These are phyloP conservation scores for Rutstroemia sp. DNA, from an alignment of 2,329 filamentous ascomycete genomes.

Conservation along the genomic window DNA sequence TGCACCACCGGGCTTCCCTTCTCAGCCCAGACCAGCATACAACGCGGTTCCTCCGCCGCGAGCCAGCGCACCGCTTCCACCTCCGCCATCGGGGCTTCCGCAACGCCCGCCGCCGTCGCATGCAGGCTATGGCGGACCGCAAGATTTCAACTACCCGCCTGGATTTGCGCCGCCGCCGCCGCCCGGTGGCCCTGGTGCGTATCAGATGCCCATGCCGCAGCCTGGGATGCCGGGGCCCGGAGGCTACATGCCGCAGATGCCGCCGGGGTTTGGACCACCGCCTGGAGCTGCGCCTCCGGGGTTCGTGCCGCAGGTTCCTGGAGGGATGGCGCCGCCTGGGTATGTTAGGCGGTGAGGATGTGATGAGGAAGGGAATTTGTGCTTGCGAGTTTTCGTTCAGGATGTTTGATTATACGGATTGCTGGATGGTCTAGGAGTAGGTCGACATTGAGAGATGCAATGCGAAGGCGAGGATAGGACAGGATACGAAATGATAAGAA, in stretches of 20 bases:
- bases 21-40: constrained; percentile 21
- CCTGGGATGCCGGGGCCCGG: not conserved
- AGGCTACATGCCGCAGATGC: too few relatives aligned
- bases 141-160: constrained; percentile 43
- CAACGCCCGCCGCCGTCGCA: constrained; percentile 64
- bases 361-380: not conserved
- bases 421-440: not conserved
- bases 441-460: not conserved
- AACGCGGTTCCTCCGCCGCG: constrained; percentile 28
- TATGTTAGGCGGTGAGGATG: constrained; percentile 3
- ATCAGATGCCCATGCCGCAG: too few relatives aligned
- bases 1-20: constrained; percentile 21
- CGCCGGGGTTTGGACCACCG: not conserved
- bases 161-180: constrained; percentile 25
- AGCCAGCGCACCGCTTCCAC: constrained; percentile 47
- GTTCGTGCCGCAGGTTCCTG: not conserved
- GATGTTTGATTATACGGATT: not conserved
- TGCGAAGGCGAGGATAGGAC: too few relatives aligned
- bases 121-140: constrained; percentile 60
- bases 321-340: constrained; percentile 18
- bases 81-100: constrained; percentile 46
- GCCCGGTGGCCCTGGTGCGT: not conserved
- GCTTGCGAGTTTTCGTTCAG: not conserved
- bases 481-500: too few relatives aligned
- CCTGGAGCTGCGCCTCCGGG: not conserved